Base-by-base conservation (phyloP, 768 basidiomycete species). In the Pleurotus cornucopiae region DNA sequence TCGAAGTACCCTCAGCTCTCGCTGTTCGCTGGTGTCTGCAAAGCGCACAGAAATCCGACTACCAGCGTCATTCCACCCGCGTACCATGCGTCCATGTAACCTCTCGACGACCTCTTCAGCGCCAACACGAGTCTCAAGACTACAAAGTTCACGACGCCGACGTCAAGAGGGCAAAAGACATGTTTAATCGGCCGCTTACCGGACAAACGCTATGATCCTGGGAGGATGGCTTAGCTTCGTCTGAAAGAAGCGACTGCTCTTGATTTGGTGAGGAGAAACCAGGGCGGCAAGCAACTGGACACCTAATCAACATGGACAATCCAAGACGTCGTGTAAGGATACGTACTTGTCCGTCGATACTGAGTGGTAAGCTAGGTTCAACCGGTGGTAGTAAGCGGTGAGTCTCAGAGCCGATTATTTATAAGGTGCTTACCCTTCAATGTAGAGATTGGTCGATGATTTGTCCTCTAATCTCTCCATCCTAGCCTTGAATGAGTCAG, bases 1-100 rank as follows among this genome's bases (percentile, higher is more conserved):
- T n/a, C 57, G 52, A 78, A 85, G 37, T 51, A 89, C 89, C 63
- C 89, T 74, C 44, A 91, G 71, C 62, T 91, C 89, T 54, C 89
- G 71, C 66, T 91, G 89, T 63, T 91, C 89, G 9, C 78, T 73
- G 6, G 85, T 89, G 64, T 91, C 89, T 12, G 89, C 89, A 63
- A 91, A 91, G 38, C 89, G 76, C 14, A 91, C 89, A 4, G 86
- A 88, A 55, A 91, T 89, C 49, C 89, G 71, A 64, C 87, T 85
- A 13, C 89, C 89, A 9, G 81, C 67, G 58, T 91, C 89, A 58
- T 88, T 81, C 84, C 83, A 87, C 9, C 90, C 90, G 41, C 88
- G 77, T 6, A 92, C 86, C 81, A 89, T 84, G 6, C 87, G 77
- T 5, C 90, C 90, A 65, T 92, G 89, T 25, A 92, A 74, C 25